Evolutionary conservation across 345 rosid genomes (phyloP).

Genomic region (Salix arbutifolia): DNA sequence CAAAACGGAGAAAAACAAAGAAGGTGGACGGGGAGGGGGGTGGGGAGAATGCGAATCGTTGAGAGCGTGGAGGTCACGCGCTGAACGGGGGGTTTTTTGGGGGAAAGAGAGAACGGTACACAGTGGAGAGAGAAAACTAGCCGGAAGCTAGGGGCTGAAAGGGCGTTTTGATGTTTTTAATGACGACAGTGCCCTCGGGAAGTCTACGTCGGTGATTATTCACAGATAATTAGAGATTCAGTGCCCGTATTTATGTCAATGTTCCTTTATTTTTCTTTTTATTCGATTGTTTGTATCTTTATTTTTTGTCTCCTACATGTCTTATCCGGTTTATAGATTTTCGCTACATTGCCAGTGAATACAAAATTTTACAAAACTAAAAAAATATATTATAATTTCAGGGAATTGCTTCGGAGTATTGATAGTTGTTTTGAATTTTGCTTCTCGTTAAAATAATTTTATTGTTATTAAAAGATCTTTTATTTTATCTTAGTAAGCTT

Average conservation of each 20-base stretch:
- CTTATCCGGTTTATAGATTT: too few species aligned
- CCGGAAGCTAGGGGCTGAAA: neutral
- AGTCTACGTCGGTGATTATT: neutral
- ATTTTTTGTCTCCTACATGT: too few species aligned
- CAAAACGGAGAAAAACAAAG: neutral
- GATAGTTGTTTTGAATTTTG: too few species aligned
- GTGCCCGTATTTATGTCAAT: neutral
- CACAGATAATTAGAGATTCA: too few species aligned
- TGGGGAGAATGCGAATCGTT: neutral
- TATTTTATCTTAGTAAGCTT: too few species aligned
- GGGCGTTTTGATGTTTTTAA: neutral
- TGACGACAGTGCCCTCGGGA: neutral
- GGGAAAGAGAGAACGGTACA: conserved; percentile 5
- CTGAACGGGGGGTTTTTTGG: neutral
- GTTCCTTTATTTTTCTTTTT: neutral
- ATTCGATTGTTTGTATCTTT: too few species aligned
- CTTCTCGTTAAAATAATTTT: too few species aligned
- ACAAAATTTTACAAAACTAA: too few species aligned
- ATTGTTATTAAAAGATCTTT: too few species aligned
- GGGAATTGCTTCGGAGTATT: too few species aligned
- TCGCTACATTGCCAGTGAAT: too few species aligned
- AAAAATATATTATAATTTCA: too few species aligned
- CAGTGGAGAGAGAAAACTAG: neutral
- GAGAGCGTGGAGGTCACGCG: conserved; percentile 28
- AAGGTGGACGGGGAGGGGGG: neutral